Conservation (phyloP, 345 rosid species). For the Eucalyptus sp. region DNA sequence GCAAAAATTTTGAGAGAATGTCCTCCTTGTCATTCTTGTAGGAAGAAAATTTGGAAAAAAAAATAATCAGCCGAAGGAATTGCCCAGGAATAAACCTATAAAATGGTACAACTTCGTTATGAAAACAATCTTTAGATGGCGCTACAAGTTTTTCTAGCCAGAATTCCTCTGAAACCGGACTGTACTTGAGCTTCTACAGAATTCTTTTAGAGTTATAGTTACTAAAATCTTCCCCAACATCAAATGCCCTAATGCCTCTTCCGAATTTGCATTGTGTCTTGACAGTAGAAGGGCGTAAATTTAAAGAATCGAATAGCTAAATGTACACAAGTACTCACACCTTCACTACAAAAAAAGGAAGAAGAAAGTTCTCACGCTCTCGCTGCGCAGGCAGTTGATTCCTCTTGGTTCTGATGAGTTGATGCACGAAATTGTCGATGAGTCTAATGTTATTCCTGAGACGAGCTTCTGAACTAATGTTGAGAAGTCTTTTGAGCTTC, state of each 20-base stretch:
- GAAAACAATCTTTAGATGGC: not conserved
- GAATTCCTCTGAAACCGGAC: not conserved
- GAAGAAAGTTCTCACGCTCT: conserved; percentile 1
- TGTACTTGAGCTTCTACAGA: not conserved
- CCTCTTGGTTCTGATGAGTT: conserved; percentile 39
- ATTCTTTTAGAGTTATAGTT: not conserved
- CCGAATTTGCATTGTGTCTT: not conserved
- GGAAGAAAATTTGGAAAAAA: not conserved
- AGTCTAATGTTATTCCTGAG: conserved; percentile 32
- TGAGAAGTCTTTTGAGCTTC: conserved; percentile 47
- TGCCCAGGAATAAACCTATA: not conserved
- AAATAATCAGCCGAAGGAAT: not conserved
- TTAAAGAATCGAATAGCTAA: not conserved
- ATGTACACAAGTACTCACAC: not conserved
- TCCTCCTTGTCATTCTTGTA: conserved; percentile 48
- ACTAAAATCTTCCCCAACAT: not conserved
- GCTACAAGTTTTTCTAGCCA: not conserved
- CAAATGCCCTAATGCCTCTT: not conserved
- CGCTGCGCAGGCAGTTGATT: conserved; percentile 5
- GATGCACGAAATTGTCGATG: conserved; percentile 34
- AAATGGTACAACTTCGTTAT: not conserved
- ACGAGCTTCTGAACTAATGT: conserved; percentile 42
- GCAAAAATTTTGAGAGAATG: conserved; percentile 51
- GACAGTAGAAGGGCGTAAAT: not conserved
- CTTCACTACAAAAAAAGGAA: not conserved